These are phyloP conservation scores for Xerocomus nothofagi DNA, from an alignment of 1,284 basidiomycete species.

Conservation along the genomic window DNA sequence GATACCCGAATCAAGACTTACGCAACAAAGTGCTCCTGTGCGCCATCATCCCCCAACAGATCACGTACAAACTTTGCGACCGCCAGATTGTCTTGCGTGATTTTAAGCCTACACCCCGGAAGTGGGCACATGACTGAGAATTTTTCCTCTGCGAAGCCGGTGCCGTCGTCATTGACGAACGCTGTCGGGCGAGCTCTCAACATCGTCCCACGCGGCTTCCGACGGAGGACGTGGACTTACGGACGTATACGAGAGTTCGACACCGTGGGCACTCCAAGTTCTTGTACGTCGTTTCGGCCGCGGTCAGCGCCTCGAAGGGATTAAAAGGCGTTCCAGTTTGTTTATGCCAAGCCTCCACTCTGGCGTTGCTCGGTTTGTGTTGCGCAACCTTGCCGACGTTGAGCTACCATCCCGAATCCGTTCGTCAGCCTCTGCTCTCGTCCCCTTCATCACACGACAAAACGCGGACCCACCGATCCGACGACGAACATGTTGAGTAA, in stretches of 20 bases:
- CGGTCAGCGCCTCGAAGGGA: slow-evolving; percentile 37
- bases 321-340: slow-evolving; percentile 36
- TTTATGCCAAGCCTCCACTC: slow-evolving; percentile 30
- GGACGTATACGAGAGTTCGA: slow-evolving; percentile 23
- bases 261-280: slow-evolving; percentile 38
- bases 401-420: slow-evolving; percentile 19
- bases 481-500: slow-evolving; percentile 27
- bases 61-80: slow-evolving; percentile 38
- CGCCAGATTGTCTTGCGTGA: slow-evolving; percentile 36
- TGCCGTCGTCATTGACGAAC: slow-evolving; percentile 31
- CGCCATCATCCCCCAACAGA: slow-evolving; percentile 22
- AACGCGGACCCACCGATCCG: slow-evolving; percentile 17
- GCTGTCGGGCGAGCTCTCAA: slow-evolving; percentile 20
- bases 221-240: slow-evolving; percentile 30
- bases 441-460: not conserved
- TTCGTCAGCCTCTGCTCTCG: slow-evolving; percentile 4
- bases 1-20: slow-evolving; percentile 12
- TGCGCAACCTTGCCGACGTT: slow-evolving; percentile 22
- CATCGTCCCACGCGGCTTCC: not conserved
- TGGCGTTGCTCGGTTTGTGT: slow-evolving; percentile 22
- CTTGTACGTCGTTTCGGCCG: slow-evolving; percentile 19
- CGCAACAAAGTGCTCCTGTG: slow-evolving; percentile 20
- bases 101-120: slow-evolving; percentile 33
- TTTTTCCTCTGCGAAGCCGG: slow-evolving; percentile 36
- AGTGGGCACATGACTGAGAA: slow-evolving; percentile 32